These are phyloP conservation scores for Trypanosoma rangeli DNA, from an alignment of 208 protist species.

Conservation along the genomic window DNA sequence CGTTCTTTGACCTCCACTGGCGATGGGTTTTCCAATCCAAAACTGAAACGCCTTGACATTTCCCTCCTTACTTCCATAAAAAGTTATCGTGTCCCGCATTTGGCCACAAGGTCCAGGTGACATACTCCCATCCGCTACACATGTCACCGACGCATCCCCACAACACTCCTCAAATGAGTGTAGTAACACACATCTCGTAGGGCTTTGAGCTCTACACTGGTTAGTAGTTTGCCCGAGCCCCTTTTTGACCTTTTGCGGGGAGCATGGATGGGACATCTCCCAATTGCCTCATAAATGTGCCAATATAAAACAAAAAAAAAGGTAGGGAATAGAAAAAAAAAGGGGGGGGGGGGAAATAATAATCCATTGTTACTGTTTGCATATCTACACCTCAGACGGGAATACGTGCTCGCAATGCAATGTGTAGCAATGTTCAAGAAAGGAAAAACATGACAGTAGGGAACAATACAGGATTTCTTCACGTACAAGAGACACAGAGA, in stretches of 20 bases:
- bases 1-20: not conserved
- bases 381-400: not conserved
- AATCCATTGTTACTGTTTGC: not conserved
- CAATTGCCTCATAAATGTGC: not conserved
- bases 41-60: constrained; percentile 3
- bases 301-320: constrained; percentile 11
- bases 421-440: not conserved
- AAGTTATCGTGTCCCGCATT: not conserved
- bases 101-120: not conserved
- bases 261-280: constrained; percentile 9
- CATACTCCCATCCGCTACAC: constrained; percentile 8
- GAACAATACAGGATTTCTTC: not conserved
- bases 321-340: not conserved
- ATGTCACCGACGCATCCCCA: not conserved
- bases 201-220: not conserved
- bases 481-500: too few relatives aligned
- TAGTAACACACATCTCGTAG: constrained; percentile 16
- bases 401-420: not conserved
- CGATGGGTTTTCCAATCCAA: constrained; percentile 11
- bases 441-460: not conserved
- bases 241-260: not conserved
- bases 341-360: too few relatives aligned
- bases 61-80: constrained; percentile 3
- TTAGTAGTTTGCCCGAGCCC: not conserved
- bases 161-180: constrained; percentile 6